Evolutionary conservation across 768 basidiomycete genomes (phyloP).

Genomic region (Russula abietina): DNA sequence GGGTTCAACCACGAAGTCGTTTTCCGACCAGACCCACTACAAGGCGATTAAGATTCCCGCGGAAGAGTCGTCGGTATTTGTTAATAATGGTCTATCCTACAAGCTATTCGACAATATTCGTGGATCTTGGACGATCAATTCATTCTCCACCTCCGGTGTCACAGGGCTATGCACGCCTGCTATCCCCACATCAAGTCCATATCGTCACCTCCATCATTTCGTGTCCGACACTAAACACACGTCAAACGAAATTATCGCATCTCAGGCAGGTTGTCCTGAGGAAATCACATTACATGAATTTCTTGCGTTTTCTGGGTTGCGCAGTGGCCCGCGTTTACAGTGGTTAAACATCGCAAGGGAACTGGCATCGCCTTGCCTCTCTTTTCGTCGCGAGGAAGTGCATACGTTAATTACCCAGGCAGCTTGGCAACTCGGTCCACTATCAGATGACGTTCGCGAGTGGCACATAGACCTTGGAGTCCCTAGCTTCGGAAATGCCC

Average conservation of each 20-base stretch:
- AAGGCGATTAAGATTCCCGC: neutral
- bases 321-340: conserved; percentile 41
- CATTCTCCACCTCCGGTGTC: neutral
- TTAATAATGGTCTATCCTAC: conserved; percentile 11
- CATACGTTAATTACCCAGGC: conserved; percentile 41
- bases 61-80: neutral
- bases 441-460: conserved; percentile 18
- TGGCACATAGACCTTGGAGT: conserved; percentile 40
- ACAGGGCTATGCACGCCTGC: neutral
- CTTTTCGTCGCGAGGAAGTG: conserved; percentile 38
- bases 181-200: neutral
- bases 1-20: conserved; percentile 13
- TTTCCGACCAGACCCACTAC: conserved; percentile 5
- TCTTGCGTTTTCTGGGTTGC: conserved; percentile 40
- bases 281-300: conserved; percentile 43
- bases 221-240: conserved; percentile 22
- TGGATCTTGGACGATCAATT: neutral
- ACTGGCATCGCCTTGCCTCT: conserved; percentile 36
- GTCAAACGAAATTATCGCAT: conserved; percentile 40
- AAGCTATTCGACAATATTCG: conserved; percentile 2
- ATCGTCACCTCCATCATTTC: neutral
- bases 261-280: conserved; percentile 38
- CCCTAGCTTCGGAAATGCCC: conserved; percentile 32
- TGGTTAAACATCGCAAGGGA: conserved; percentile 49
- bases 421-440: conserved; percentile 39